phyloP scores from a whole-genome alignment of 2,329 filamentous ascomycete species.

The Pseudohalonectria lignicola region DNA sequence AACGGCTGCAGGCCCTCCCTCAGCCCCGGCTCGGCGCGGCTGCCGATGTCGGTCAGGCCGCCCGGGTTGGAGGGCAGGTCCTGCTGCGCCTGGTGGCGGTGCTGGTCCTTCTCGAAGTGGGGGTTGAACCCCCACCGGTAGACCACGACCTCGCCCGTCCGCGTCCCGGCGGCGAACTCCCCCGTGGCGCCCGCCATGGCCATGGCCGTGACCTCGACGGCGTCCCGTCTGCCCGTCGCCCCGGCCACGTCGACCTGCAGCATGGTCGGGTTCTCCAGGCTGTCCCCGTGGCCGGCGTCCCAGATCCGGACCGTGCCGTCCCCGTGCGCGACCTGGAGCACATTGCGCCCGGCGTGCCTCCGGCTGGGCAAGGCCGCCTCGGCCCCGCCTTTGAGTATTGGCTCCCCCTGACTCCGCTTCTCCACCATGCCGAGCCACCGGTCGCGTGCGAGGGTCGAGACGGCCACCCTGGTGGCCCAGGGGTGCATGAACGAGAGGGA shows the following conservation, averaged over 20 bases:
- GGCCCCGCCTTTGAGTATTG: conserved; percentile 68
- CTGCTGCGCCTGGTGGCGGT: conserved; percentile 18
- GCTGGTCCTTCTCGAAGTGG: conserved; percentile 53
- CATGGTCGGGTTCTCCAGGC: conserved; percentile 75
- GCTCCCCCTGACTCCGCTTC: conserved; percentile 65
- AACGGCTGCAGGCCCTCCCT: conserved; percentile 62
- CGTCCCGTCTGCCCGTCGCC: conserved; percentile 67
- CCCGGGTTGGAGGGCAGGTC: conserved; percentile 49
- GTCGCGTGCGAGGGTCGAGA: conserved; percentile 66
- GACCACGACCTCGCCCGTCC: conserved; percentile 72
- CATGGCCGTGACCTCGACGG: conserved; percentile 68
- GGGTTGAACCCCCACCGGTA: conserved; percentile 83
- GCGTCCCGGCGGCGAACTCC: conserved; percentile 74
- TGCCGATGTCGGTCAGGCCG: conserved; percentile 63
- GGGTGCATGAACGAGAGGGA: conserved; percentile 85
- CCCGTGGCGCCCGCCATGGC: conserved; percentile 71
- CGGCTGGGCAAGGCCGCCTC: conserved; percentile 60
- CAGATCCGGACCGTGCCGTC: conserved; percentile 88
- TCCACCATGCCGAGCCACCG: conserved; percentile 91
- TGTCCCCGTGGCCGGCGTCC: conserved; percentile 86
- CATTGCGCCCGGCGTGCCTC: conserved; percentile 70
- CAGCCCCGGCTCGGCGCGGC: conserved; percentile 58
- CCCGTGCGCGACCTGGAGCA: conserved; percentile 78
- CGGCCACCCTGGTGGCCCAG: conserved; percentile 62
- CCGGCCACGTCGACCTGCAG: conserved; percentile 81